These are phyloP conservation scores for Acanthamoeba castellanii DNA, from an alignment of 208 protist species.

Conservation along the genomic window DNA sequence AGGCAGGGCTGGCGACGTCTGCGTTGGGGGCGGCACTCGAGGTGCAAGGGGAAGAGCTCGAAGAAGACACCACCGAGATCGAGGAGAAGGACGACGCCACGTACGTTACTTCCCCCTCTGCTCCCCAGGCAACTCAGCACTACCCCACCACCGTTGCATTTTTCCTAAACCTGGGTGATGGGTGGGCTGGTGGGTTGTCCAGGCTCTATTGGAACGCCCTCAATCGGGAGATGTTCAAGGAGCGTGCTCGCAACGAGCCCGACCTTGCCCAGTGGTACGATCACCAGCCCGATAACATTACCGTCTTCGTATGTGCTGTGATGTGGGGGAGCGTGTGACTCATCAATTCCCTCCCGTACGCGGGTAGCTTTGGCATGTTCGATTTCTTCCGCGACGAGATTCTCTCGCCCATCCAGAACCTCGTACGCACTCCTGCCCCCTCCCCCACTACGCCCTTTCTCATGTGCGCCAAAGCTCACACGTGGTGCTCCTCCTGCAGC, in stretches of 20 bases:
- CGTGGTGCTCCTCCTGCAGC: neutral
- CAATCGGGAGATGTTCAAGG: neutral
- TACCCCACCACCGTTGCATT: too few relatives aligned
- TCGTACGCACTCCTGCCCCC: neutral
- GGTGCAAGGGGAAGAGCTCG: neutral
- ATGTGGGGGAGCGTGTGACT: neutral
- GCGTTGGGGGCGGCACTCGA: neutral
- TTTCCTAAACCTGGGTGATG: too few relatives aligned
- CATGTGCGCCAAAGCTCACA: neutral
- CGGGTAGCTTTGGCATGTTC: slow-evolving; percentile 25
- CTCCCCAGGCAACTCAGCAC: too few relatives aligned
- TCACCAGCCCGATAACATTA: neutral
- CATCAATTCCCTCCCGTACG: neutral
- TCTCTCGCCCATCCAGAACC: neutral
- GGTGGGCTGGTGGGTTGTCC: too few relatives aligned
- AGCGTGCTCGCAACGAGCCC: neutral
- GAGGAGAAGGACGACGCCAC: slow-evolving; percentile 11
- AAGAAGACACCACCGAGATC: slow-evolving; percentile 4
- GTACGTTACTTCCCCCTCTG: neutral
- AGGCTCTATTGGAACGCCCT: neutral
- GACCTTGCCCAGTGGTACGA: slow-evolving; percentile 12
- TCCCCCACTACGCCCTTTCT: neutral
- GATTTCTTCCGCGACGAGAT: slow-evolving; percentile 10
- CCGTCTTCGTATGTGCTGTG: neutral
- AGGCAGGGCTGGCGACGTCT: neutral